Evolutionary conservation across 169 alveolate species (phyloP).

Genomic region (Plasmodium adleri): DNA sequence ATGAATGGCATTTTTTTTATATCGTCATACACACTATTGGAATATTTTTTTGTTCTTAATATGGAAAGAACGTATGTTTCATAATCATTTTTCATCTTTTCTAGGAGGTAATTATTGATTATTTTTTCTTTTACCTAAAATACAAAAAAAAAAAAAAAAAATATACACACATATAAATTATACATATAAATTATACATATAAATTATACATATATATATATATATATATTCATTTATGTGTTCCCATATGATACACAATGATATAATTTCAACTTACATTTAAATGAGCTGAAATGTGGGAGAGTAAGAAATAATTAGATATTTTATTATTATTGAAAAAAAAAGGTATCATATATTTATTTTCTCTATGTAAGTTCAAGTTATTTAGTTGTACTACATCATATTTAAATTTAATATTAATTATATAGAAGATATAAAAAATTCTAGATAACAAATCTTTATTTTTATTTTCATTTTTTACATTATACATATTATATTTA

Average conservation of each 20-base stretch:
- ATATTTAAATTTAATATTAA: slow-evolving; percentile 36
- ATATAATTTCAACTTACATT: slow-evolving; percentile 23
- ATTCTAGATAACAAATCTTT: slow-evolving; percentile 27
- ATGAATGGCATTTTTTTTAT: slow-evolving; percentile 20
- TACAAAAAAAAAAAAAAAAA: neutral
- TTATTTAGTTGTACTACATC: neutral
- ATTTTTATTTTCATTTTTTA: slow-evolving; percentile 7
- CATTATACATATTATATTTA: slow-evolving; percentile 31
- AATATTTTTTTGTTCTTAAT: slow-evolving; percentile 10
- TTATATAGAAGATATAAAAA: slow-evolving; percentile 37
- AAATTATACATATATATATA: neutral
- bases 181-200: neutral
- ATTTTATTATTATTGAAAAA: slow-evolving; percentile 10
- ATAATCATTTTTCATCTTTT: slow-evolving; percentile 39
- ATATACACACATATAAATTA: neutral
- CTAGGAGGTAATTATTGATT: slow-evolving; percentile 26
- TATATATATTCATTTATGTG: neutral
- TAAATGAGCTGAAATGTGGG: slow-evolving; percentile 14
- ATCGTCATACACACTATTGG: slow-evolving; percentile 42
- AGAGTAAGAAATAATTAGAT: slow-evolving; percentile 7
- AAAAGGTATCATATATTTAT: slow-evolving; percentile 24
- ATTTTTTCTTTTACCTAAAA: slow-evolving; percentile 36
- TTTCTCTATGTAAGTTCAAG: slow-evolving; percentile 20
- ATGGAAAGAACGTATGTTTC: slow-evolving; percentile 16
- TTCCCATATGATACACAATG: neutral